A percentile compares a stretch with the other conserved stretches of the same genome.
Conservation (phyloP, 108 stramenopile genomes). For the Nitzschia inconspicua region DNA sequence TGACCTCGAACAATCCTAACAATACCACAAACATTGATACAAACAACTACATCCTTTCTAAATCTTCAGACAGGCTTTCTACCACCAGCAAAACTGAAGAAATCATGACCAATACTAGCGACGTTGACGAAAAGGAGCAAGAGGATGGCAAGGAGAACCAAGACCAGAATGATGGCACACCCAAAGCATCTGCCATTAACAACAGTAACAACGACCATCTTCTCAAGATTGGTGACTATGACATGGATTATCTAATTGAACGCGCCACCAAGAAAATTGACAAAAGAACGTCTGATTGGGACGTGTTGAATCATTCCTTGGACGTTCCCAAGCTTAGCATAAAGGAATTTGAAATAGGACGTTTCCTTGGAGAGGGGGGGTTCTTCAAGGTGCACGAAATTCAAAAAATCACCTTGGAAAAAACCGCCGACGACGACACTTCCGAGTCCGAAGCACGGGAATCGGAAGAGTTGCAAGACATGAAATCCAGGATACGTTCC, state of each 20-base stretch:
- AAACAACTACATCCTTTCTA: no score
- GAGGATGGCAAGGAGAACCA: not conserved
- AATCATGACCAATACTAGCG: no score
- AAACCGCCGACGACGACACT: not conserved
- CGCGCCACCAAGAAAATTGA: slow-evolving; percentile 48
- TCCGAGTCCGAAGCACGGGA: not conserved
- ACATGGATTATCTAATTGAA: slow-evolving; percentile 45
- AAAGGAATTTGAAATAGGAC: slow-evolving; percentile 45
- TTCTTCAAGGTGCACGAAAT: slow-evolving; percentile 69
- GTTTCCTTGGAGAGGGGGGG: slow-evolving; percentile 60
- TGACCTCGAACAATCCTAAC: no score
- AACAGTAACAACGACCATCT: not conserved
- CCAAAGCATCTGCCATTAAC: not conserved
- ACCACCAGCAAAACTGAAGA: no score
- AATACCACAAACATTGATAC: no score
- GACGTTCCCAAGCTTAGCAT: not conserved
- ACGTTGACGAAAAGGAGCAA: no score
- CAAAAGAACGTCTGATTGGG: slow-evolving; percentile 48
- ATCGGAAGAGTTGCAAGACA: slow-evolving; percentile 5
- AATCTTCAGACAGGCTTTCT: no score
- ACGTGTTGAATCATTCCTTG: not conserved
- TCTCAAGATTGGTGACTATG: slow-evolving; percentile 41
- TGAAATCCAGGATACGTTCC: not conserved
- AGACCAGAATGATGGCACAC: not conserved
- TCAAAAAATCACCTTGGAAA: slow-evolving; percentile 11